Percentiles rank a stretch among this genome's conserved stretches.
phyloP scores from a whole-genome alignment of 768 basidiomycete genomes.

The Hebeloma cylindrosporum region DNA sequence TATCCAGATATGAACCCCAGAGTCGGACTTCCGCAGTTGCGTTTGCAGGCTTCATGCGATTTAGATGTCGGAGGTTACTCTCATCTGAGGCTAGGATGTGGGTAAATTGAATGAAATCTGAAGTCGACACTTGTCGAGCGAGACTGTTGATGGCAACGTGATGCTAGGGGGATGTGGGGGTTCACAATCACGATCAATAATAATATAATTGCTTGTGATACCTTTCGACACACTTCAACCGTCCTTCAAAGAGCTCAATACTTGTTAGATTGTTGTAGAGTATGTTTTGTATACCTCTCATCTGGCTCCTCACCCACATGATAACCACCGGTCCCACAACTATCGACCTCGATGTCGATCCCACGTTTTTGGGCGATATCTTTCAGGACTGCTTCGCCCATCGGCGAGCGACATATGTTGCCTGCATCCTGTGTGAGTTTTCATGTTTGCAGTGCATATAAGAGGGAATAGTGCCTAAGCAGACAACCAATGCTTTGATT shows the following conservation, averaged over 20 bases:
- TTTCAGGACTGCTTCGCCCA: slow-evolving; percentile 86
- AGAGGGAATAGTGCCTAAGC: slow-evolving; percentile 45
- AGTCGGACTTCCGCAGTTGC: slow-evolving; percentile 66
- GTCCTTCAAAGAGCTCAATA: slow-evolving; percentile 49
- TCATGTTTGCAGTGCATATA: background rate
- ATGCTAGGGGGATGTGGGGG: slow-evolving; percentile 44
- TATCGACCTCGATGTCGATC: slow-evolving; percentile 71
- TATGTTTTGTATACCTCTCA: slow-evolving; percentile 49
- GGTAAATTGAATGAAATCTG: slow-evolving; percentile 75
- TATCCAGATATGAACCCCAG: slow-evolving; percentile 80
- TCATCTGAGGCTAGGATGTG: slow-evolving; percentile 87
- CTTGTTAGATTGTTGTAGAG: background rate
- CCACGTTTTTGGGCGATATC: slow-evolving; percentile 67
- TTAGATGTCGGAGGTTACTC: slow-evolving; percentile 65
- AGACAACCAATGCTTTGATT: slow-evolving; percentile 70
- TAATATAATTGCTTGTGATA: slow-evolving; percentile 24
- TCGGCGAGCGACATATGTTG: slow-evolving; percentile 88
- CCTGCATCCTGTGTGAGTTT: slow-evolving; percentile 36
- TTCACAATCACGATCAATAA: background rate
- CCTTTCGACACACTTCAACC: slow-evolving; percentile 69
- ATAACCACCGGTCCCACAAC: slow-evolving; percentile 83
- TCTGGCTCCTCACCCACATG: slow-evolving; percentile 86
- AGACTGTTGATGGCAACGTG: slow-evolving; percentile 66
- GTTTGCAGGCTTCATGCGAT: slow-evolving; percentile 47
- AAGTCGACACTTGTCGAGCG: slow-evolving; percentile 62